These are phyloP conservation scores for Alternaria triticina DNA, from an alignment of 2,329 filamentous ascomycete species.

Conservation along the genomic window DNA sequence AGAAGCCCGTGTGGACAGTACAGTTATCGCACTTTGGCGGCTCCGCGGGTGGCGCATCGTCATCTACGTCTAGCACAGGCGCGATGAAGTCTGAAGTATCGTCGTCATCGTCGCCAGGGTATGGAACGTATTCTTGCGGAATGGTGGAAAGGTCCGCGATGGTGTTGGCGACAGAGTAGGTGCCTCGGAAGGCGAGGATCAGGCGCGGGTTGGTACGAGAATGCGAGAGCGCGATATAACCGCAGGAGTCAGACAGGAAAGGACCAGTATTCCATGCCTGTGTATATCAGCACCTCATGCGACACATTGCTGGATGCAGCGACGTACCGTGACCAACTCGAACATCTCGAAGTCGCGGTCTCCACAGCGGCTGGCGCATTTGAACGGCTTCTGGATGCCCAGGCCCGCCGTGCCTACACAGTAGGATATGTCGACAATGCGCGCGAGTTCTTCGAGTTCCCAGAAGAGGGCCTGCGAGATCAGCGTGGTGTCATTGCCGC, in stretches of 20 bases:
- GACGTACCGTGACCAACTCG: constrained; percentile 69
- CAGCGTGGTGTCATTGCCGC: constrained; percentile 37
- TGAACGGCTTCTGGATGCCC: constrained; percentile 82
- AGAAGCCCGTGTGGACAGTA: constrained; percentile 90
- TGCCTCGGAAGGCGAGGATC: constrained; percentile 89
- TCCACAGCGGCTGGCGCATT: constrained; percentile 80
- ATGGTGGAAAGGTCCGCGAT: constrained; percentile 88
- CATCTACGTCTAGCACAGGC: constrained; percentile 19
- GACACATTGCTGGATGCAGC: not conserved
- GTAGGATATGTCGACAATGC: constrained; percentile 92
- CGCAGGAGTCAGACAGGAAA: constrained; percentile 87
- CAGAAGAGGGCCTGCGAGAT: constrained; percentile 73
- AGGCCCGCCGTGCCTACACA: constrained; percentile 87
- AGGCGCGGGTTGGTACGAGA: constrained; percentile 66
- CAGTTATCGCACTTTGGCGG: constrained; percentile 77
- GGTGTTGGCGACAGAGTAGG: constrained; percentile 91
- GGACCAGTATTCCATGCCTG: constrained; percentile 90
- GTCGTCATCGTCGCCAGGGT: constrained; percentile 64
- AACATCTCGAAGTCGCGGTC: constrained; percentile 83
- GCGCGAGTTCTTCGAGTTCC: constrained; percentile 84
- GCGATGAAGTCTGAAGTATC: constrained; percentile 38
- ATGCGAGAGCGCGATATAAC: constrained; percentile 91
- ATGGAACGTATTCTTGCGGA: constrained; percentile 89
- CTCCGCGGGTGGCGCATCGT: constrained; percentile 35
- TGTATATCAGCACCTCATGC: constrained; percentile 14